Conservation (phyloP, 2,329 filamentous ascomycete genomes). For the Nemania serpens region DNA sequence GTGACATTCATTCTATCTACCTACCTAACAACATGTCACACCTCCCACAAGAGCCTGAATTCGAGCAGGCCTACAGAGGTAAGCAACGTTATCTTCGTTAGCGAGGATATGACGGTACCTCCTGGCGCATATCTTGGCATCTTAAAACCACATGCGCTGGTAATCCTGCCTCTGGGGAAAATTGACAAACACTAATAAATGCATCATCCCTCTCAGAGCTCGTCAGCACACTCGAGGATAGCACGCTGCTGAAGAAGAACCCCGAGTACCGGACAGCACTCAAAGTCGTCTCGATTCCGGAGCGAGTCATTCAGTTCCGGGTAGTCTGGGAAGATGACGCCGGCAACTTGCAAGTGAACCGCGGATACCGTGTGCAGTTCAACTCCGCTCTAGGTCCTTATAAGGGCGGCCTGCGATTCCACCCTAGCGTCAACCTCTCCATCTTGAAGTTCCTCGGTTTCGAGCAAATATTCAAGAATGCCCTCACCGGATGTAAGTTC, state of each 20-base stretch:
- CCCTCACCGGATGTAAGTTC: constrained; percentile 83
- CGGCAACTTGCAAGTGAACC: constrained; percentile 87
- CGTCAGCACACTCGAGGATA: constrained; percentile 90
- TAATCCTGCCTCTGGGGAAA: not conserved
- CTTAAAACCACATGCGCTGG: not conserved
- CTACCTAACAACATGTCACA: constrained; percentile 68
- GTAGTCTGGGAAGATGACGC: constrained; percentile 97
- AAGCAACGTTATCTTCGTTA: constrained; percentile 41
- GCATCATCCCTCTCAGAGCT: constrained; percentile 67
- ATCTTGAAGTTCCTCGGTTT: constrained; percentile 97
- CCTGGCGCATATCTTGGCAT: not conserved
- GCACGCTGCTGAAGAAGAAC: constrained; percentile 88
- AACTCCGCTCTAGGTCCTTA: constrained; percentile 97
- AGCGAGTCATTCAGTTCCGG: constrained; percentile 96
- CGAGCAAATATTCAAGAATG: constrained; percentile 99
- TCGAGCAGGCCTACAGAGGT: constrained; percentile 98
- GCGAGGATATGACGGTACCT: not conserved
- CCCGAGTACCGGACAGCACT: constrained; percentile 94
- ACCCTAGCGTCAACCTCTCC: constrained; percentile 82
- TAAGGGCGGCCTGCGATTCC: constrained; percentile 96
- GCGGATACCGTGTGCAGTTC: constrained; percentile 96
- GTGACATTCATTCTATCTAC: not conserved
- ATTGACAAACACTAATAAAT: constrained; percentile 25
- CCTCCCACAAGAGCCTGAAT: constrained; percentile 89
- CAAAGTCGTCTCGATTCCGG: constrained; percentile 84